Conservation (phyloP, 2,329 filamentous ascomycete species). For the Lecanicillium sp. region DNA sequence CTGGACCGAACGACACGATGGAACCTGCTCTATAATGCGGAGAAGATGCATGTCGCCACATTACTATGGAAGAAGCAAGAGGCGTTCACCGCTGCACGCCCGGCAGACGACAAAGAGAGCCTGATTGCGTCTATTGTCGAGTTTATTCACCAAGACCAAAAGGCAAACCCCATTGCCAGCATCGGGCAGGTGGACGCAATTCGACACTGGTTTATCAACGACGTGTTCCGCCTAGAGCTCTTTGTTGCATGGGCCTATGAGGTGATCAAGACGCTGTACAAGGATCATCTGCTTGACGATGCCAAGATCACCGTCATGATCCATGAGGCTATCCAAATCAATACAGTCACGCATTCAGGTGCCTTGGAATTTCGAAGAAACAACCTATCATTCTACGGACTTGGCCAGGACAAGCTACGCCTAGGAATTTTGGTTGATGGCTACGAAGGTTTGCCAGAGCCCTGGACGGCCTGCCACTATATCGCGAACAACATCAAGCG, state of each 20-base stretch:
- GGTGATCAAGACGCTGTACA: slow-evolving; percentile 65
- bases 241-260: slow-evolving; percentile 75
- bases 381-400: slow-evolving; percentile 64
- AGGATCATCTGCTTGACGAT: slow-evolving; percentile 50
- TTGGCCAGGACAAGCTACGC: slow-evolving; percentile 58
- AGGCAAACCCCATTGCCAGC: slow-evolving; percentile 56
- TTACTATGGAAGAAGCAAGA: slow-evolving; percentile 79
- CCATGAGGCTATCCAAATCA: slow-evolving; percentile 59
- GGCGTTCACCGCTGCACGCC: slow-evolving; percentile 50
- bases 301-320: slow-evolving; percentile 46
- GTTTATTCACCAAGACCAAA: slow-evolving; percentile 69
- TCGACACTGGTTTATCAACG: slow-evolving; percentile 79
- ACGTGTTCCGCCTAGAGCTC: slow-evolving; percentile 63
- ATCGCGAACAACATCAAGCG: slow-evolving; percentile 56
- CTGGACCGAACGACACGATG: slow-evolving; percentile 65
- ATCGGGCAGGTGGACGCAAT: slow-evolving; percentile 70
- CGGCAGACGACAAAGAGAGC: slow-evolving; percentile 56
- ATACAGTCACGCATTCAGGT: slow-evolving; percentile 46
- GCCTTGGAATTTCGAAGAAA: slow-evolving; percentile 68
- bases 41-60: slow-evolving; percentile 74
- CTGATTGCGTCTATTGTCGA: slow-evolving; percentile 68
- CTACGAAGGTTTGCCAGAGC: slow-evolving; percentile 65
- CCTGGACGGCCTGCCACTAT: slow-evolving; percentile 73
- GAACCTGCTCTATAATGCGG: slow-evolving; percentile 79
- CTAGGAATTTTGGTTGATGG: slow-evolving; percentile 55